Conservation (phyloP, 495 filamentous ascomycete genomes). For the Trichoderma orchidacearum region DNA sequence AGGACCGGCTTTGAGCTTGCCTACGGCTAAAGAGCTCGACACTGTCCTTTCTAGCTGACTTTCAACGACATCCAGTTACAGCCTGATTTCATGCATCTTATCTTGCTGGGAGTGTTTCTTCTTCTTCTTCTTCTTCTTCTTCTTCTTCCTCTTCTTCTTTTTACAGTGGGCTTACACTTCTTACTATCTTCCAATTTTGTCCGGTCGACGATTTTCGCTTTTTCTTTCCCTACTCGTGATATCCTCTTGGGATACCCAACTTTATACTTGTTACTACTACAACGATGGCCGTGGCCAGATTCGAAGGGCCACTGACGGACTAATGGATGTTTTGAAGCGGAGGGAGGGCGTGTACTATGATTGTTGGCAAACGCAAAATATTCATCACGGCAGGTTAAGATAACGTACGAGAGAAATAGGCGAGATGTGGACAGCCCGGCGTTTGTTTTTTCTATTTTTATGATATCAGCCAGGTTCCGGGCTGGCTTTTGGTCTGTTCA, state of each 20-base stretch:
- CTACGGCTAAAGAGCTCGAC: not conserved
- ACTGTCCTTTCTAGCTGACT: not conserved
- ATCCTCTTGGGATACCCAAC: not conserved
- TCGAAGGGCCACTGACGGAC: not conserved
- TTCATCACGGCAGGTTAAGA: not conserved
- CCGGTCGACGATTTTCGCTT: no score
- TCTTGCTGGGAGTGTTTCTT: not conserved
- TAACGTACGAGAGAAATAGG: not conserved
- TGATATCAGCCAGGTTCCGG: not conserved
- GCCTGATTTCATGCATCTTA: not conserved
- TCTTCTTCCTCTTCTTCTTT: no score
- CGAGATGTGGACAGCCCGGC: not conserved
- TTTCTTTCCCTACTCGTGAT: no score
- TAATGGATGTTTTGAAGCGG: not conserved
- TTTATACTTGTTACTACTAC: not conserved
- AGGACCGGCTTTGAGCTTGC: constrained; percentile 6
- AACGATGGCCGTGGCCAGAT: not conserved
- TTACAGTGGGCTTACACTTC: no score
- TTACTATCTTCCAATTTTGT: no score
- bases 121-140: not conserved
- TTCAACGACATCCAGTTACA: not conserved
- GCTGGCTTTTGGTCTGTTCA: not conserved
- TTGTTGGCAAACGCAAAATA: not conserved
- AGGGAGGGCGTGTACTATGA: not conserved
- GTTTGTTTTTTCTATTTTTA: not conserved